Conservation (phyloP, 768 basidiomycete species). For the Naganishia kalamii region DNA sequence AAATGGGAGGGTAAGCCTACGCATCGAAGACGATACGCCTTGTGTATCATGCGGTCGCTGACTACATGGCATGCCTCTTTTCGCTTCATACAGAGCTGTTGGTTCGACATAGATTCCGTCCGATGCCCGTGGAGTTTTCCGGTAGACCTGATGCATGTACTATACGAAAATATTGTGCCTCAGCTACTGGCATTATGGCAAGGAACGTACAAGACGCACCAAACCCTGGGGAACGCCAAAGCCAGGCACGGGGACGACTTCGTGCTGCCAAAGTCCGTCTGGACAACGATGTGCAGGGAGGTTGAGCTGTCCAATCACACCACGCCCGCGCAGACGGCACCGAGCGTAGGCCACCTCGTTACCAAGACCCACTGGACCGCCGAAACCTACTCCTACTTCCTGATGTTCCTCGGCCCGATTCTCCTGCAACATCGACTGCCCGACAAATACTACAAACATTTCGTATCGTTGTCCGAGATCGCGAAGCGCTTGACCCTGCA, state of each 20-base stretch:
- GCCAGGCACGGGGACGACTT: background rate
- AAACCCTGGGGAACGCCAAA: slow-evolving; percentile 5
- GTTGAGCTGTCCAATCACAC: background rate
- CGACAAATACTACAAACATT: background rate
- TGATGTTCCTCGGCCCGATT: background rate
- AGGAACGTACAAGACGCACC: background rate
- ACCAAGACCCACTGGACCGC: background rate
- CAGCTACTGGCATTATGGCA: background rate
- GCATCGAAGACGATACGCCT: too few relatives aligned
- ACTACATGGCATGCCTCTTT: too few relatives aligned
- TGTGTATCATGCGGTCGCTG: too few relatives aligned
- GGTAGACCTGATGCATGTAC: slow-evolving; percentile 1
- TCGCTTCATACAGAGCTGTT: too few relatives aligned
- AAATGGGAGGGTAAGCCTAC: background rate
- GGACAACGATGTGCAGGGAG: background rate
- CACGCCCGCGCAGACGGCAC: background rate
- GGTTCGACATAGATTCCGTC: background rate
- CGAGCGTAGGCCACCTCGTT: background rate
- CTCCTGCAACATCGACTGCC: background rate
- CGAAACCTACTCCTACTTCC: background rate
- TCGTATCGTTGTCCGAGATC: background rate
- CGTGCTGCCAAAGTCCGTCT: background rate
- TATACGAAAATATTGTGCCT: slow-evolving; percentile 3
- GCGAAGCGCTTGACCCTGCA: background rate
- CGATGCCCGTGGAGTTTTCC: background rate